Base-by-base conservation (phyloP, 1,139 yeast genomes). In the Pichia sp. region DNA sequence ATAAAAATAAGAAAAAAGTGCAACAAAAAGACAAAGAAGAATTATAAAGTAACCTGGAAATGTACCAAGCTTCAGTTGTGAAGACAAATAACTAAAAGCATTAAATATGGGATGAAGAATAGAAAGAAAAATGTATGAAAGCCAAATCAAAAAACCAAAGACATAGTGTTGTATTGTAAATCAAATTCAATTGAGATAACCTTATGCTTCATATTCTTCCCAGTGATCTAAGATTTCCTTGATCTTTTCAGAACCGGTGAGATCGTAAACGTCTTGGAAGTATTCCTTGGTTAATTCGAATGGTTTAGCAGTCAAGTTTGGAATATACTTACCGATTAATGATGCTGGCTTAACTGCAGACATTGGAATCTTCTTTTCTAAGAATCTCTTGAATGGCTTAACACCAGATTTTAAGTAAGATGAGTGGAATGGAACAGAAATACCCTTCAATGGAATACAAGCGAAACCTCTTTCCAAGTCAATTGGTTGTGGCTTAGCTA, bases 371-470 rank as follows among this genome's bases (percentile, higher is more conserved):
- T 93, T 93, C 85, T 90, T 93, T 68, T 85, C 83, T 74, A 93
- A 79, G 83, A 93, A 94, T 73, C 93, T 86, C 77, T 93, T 91
- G 90, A 93, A 93, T 62, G 99, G 99, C 72, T 90, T 91, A 55
- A 93, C 99, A 72, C 99, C 99, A 53, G 94, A 87, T 79, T 93
- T 86, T 75, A 93, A 79, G 75, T 94, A 93, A 32, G 96, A 85
- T 38, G 97, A 90, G 73, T 94, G 99, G 97, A 93, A 93, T 53
- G 99, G 99, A 65, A 93, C 99, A 24, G 96, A 89, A 59, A 93
- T 93, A 61, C 99, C 99, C 78, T 87, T 91, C 69, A 93, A 81
- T 67, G 99, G 99, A 61, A 93, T 93, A 63, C 94, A 94, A 42
- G 99, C 98, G 62, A 87, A 93, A 34, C 99, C 99, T 74, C 99